phyloP scores from a whole-genome alignment of 371 early-diverging fungal genomes.

The Paraphysoderma sedebokerense region DNA sequence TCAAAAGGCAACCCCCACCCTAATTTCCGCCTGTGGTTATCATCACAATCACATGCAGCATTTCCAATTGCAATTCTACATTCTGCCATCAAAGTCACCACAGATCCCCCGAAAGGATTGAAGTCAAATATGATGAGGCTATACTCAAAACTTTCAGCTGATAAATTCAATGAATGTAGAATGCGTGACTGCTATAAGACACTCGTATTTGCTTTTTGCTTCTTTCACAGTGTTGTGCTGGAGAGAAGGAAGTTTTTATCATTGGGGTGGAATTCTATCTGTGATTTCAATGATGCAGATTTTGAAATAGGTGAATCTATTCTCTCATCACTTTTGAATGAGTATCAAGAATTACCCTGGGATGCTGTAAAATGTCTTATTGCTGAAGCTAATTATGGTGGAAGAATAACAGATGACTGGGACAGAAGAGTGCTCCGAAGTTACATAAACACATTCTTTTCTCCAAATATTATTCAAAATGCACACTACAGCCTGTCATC shows the following conservation, averaged over 20 bases:
- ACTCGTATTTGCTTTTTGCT: slow-evolving; percentile 30
- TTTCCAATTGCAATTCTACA: slow-evolving; percentile 45
- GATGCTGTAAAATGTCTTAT: slow-evolving; percentile 33
- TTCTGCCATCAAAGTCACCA: slow-evolving; percentile 34
- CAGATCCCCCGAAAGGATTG: slow-evolving; percentile 39
- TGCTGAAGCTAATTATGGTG: slow-evolving; percentile 44
- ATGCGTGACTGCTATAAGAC: slow-evolving; percentile 24
- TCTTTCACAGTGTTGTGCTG: slow-evolving; percentile 40
- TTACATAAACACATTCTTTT: slow-evolving; percentile 35
- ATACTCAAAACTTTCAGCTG: slow-evolving; percentile 26
- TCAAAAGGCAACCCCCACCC: slow-evolving; percentile 26
- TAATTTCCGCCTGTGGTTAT: slow-evolving; percentile 38
- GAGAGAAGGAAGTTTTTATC: slow-evolving; percentile 40
- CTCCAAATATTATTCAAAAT: slow-evolving; percentile 31
- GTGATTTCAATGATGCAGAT: slow-evolving; percentile 42
- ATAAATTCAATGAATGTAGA: slow-evolving; percentile 19
- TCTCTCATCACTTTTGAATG: slow-evolving; percentile 28
- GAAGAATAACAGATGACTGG: slow-evolving; percentile 41
- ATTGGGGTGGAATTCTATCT: slow-evolving; percentile 38
- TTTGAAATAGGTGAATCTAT: slow-evolving; percentile 29
- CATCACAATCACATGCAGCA: slow-evolving; percentile 27
- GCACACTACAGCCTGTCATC: slow-evolving; percentile 17
- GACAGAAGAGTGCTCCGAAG: slow-evolving; percentile 34
- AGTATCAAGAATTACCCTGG: slow-evolving; percentile 25
- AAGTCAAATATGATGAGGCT: slow-evolving; percentile 31